Evolutionary conservation across 495 filamentous ascomycete species (phyloP).

Genomic region (Polyplosphaeria fusca): DNA sequence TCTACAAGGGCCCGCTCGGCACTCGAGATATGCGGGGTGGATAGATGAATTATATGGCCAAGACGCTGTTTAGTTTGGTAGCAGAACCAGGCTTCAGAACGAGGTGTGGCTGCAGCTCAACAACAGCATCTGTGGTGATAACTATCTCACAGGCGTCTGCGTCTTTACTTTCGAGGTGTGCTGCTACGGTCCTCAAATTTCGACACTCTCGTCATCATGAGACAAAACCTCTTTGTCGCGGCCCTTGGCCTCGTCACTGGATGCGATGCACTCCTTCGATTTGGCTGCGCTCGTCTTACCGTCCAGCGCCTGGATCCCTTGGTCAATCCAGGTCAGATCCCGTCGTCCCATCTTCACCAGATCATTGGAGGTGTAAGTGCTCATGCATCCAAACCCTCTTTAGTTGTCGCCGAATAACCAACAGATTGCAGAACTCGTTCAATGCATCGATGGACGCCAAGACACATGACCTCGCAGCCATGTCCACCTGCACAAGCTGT

Average conservation of each 20-base stretch:
- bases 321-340: slow-evolving; percentile 30
- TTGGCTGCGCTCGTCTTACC: slow-evolving; percentile 47
- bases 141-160: too few relatives aligned
- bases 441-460: slow-evolving; percentile 31
- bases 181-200: neutral
- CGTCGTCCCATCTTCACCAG: slow-evolving; percentile 35
- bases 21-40: slow-evolving; percentile 1
- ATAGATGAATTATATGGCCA: too few relatives aligned
- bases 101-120: too few relatives aligned
- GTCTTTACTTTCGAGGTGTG: too few relatives aligned
- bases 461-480: slow-evolving; percentile 23
- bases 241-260: slow-evolving; percentile 18
- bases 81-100: too few relatives aligned
- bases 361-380: slow-evolving; percentile 29
- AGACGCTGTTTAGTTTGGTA: too few relatives aligned
- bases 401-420: neutral
- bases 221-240: slow-evolving; percentile 16
- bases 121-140: too few relatives aligned
- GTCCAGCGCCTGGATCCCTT: slow-evolving; percentile 48
- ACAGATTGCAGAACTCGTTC: slow-evolving; percentile 30
- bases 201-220: slow-evolving; percentile 11
- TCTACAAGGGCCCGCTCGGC: slow-evolving; percentile 1
- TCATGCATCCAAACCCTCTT: neutral
- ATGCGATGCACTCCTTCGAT: slow-evolving; percentile 39
- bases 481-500: slow-evolving; percentile 34